These are phyloP conservation scores for Xylariales sp. DNA, from an alignment of 2,329 filamentous ascomycete genomes.

Conservation along the genomic window DNA sequence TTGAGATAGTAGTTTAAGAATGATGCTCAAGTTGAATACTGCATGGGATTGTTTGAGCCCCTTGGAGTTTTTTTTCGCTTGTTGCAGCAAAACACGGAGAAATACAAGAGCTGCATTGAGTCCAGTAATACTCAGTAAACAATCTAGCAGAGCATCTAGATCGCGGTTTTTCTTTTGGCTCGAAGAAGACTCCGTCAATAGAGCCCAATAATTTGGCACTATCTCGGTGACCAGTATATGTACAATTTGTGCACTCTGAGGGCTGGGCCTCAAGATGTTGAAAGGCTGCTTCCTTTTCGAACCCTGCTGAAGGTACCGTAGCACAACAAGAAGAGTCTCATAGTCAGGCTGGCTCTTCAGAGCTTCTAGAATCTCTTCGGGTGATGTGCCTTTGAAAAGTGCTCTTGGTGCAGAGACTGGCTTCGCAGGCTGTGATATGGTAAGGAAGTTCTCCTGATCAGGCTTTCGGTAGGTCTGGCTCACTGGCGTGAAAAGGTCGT, in stretches of 20 bases:
- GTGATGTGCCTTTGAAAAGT: constrained; percentile 24
- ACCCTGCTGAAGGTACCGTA: constrained; percentile 46
- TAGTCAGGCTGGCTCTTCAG: constrained; percentile 61
- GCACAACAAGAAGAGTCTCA: constrained; percentile 45
- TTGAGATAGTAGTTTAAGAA: constrained; percentile 39
- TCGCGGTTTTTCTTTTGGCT: constrained; percentile 27
- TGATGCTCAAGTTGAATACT: constrained; percentile 37
- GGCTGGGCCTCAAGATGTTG: constrained; percentile 57
- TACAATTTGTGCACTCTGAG: constrained; percentile 69
- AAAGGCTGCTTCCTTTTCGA: constrained; percentile 31
- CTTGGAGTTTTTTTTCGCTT: constrained; percentile 36
- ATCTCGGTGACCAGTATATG: constrained; percentile 70
- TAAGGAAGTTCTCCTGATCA: constrained; percentile 31
- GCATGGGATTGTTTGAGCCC: constrained; percentile 36
- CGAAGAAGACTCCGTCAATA: constrained; percentile 45
- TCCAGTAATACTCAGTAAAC: constrained; percentile 69
- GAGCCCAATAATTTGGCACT: constrained; percentile 76
- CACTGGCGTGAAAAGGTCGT: constrained; percentile 49
- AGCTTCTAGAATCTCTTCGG: constrained; percentile 52
- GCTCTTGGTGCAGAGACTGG: constrained; percentile 9
- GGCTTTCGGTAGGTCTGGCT: constrained; percentile 45
- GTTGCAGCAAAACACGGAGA: constrained; percentile 56
- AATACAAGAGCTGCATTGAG: constrained; percentile 73
- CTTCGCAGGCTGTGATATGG: constrained; percentile 27
- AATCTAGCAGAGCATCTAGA: constrained; percentile 51